Conservation (phyloP, 129 eudicot species). For the Chrysanthemum lavandulifolium region DNA sequence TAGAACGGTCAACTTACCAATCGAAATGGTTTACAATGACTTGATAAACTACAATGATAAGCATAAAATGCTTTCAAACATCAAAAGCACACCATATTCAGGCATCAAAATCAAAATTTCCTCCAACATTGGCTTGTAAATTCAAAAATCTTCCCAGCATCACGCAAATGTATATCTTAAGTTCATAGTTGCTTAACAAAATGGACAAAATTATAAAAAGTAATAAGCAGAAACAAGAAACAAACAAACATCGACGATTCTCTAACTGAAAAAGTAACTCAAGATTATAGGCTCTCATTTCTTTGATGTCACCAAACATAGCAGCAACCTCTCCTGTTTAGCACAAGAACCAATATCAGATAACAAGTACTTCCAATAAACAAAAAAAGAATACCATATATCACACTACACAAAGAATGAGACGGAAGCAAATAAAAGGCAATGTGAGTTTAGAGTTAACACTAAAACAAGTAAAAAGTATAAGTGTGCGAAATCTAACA, state of each 20-base stretch:
- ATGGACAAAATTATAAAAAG: not conserved
- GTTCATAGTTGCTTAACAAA: not conserved
- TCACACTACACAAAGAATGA: not conserved
- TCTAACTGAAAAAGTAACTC: not conserved
- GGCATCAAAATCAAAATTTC: not conserved
- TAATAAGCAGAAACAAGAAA: not conserved
- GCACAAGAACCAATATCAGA: conserved; percentile 2
- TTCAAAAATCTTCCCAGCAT: not conserved
- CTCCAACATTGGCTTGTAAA: not conserved
- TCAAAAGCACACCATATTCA: not conserved
- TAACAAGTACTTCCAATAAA: not conserved
- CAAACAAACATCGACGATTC: not conserved
- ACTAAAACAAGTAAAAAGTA: too few relatives aligned
- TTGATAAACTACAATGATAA: too few relatives aligned
- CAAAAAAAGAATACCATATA: not conserved
- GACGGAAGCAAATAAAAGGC: not conserved
- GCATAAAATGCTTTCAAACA: not conserved
- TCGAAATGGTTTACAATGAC: too few relatives aligned
- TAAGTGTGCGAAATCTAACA: too few relatives aligned
- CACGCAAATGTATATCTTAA: not conserved
- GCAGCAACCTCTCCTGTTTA: conserved; percentile 7
- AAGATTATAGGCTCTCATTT: conserved; percentile 6
- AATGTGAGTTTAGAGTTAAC: not conserved
- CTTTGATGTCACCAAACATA: not conserved
- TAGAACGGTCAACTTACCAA: too few relatives aligned